Evolutionary conservation across 805 yeast genomes (phyloP), one percentile per base, ranked within the genome.

Genomic region (Lipomyces sp.): DNA sequence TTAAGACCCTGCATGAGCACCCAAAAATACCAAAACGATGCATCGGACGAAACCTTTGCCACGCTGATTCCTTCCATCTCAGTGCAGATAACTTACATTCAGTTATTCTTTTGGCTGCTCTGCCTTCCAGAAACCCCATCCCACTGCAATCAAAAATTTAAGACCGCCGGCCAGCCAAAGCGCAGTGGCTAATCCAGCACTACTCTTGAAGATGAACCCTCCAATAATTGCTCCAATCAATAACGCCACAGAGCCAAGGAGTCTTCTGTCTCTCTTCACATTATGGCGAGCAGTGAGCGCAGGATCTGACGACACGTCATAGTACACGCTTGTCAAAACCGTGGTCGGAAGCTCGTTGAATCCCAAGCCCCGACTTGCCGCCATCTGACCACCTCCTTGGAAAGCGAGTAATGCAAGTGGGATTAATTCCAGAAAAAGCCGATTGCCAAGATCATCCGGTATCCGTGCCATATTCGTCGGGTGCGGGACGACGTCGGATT

Each of bases 271-370:
- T 10, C 48, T 42, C 48, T 42, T 42, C 24, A 42, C 48, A 15
- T 42, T 42, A 5, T 10, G 48, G 24, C 48, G 7, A 24, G 3
- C 48, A 6, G 48, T 24, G 15, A 42, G n/a, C 6, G 3, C 6
- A 15, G 48, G 48, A 42, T 42, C 48, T 42, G 48, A 42, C 15
- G 48, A 7, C 48, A 42, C 15, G 29, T 42, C 48, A 42, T 42
- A 42, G 48, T 42, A 42, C 24, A 42, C 48, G n/a, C 48, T 42
- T 42, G 48, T 42, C 48, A 42, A 42, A n/a, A 42, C 48, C 2
- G 48, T 42, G 48, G 48, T 42, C 48, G 48, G 48, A 15, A 42
- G 48, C 48, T 42, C 48, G 29, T 42, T 42, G 48, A 42, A 42
- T n/a, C 48, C 48, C 48, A 42, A 4, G 10, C 48, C 48, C 48